A percentile compares a stretch with the other conserved stretches of the same genome.
These are phyloP conservation scores for Metarhizium brunneum DNA, from an alignment of 2,329 filamentous ascomycete species.

Conservation along the genomic window DNA sequence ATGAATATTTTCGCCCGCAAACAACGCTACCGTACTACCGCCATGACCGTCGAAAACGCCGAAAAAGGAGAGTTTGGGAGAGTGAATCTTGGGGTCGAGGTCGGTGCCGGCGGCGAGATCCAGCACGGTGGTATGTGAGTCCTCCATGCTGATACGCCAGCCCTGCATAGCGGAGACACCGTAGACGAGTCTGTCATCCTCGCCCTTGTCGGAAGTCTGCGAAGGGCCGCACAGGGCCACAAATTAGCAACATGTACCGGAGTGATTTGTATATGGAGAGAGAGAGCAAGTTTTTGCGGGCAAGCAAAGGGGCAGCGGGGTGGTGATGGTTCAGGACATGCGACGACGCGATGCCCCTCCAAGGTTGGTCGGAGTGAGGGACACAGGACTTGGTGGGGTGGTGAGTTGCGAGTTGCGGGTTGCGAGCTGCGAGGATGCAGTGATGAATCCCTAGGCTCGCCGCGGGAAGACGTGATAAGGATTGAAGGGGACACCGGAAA, in stretches of 20 bases:
- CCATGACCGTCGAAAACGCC: constrained; percentile 97
- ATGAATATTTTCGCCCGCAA: constrained; percentile 86
- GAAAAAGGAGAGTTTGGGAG: constrained; percentile 83
- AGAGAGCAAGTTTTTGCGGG: neutral
- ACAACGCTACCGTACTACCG: constrained; percentile 90
- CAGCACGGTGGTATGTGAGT: constrained; percentile 83
- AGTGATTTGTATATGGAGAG: no score
- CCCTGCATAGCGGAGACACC: constrained; percentile 98
- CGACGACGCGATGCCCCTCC: constrained; percentile 4
- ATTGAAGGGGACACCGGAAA: neutral
- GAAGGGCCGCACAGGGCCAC: neutral
- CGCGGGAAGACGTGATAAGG: neutral
- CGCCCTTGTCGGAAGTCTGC: constrained; percentile 78
- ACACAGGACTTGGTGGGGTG: constrained; percentile 2
- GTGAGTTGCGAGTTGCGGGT: neutral
- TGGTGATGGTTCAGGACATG: neutral
- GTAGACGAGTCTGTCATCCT: constrained; percentile 87
- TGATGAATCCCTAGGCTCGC: neutral
- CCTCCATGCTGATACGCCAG: constrained; percentile 99
- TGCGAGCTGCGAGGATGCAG: neutral
- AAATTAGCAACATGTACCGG: constrained; percentile 14
- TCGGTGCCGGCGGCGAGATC: constrained; percentile 58
- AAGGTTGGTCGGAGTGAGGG: neutral
- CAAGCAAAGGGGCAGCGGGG: neutral
- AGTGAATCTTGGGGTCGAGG: constrained; percentile 51